Evolutionary conservation across 23 red algal species (phyloP).

Genomic region (Gracilariopsis chorda): DNA sequence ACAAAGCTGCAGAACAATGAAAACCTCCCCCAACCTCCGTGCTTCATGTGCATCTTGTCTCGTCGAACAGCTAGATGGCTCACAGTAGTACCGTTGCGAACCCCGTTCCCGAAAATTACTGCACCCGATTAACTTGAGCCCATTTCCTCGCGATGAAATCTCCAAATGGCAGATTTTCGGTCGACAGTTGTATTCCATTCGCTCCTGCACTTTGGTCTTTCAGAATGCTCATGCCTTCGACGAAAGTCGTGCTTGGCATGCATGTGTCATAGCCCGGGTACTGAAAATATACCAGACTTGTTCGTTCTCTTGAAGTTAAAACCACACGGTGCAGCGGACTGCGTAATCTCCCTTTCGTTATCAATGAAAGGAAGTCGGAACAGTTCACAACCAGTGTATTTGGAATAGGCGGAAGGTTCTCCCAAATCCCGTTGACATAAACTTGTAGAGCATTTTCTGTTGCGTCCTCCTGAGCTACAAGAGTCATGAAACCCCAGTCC

Average conservation of each 20-base stretch:
- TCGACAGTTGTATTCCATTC: neutral
- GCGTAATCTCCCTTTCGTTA: neutral
- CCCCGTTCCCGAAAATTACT: neutral
- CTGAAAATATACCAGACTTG: slow-evolving; percentile 46
- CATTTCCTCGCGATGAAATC: slow-evolving; percentile 49
- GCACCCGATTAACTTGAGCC: slow-evolving; percentile 21
- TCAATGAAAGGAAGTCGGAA: slow-evolving; percentile 47
- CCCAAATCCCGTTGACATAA: neutral
- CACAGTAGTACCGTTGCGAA: slow-evolving; percentile 13
- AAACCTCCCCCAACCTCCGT: neutral
- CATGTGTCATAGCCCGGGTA: slow-evolving; percentile 37
- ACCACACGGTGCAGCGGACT: slow-evolving; percentile 37
- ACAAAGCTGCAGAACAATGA: neutral
- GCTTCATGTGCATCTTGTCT: slow-evolving; percentile 9
- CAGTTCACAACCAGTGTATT: slow-evolving; percentile 55
- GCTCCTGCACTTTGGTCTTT: slow-evolving; percentile 17
- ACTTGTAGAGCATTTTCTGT: slow-evolving; percentile 18
- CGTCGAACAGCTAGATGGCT: slow-evolving; percentile 1
- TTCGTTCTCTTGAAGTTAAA: slow-evolving; percentile 11
- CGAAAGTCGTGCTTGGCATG: neutral
- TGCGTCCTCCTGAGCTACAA: slow-evolving; percentile 26
- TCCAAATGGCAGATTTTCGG: slow-evolving; percentile 17
- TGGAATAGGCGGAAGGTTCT: neutral
- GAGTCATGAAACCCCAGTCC: slow-evolving; percentile 50
- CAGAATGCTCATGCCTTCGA: neutral